Percentiles rank a stretch among this genome's conserved stretches.
These are phyloP conservation scores for Pulveroboletus sp. DNA, from an alignment of 768 basidiomycete species.

Conservation along the genomic window DNA sequence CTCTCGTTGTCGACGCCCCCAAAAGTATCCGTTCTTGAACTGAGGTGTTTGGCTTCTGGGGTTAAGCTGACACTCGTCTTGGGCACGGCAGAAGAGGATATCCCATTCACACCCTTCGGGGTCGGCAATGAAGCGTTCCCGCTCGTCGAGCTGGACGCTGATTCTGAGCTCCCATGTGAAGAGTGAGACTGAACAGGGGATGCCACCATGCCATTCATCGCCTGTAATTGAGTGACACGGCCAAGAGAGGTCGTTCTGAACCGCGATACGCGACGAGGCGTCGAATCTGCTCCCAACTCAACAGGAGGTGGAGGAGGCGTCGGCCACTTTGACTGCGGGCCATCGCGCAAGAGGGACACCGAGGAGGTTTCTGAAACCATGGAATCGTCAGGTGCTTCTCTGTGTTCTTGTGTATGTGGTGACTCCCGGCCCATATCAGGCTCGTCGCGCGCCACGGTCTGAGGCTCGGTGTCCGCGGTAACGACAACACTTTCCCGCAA, in stretches of 20 bases:
- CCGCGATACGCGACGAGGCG: conserved; percentile 26
- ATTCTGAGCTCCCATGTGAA: conserved; percentile 33
- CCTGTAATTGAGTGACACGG: conserved; percentile 25
- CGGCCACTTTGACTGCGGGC: conserved; percentile 26
- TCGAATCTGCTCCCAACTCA: conserved; percentile 21
- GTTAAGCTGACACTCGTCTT: conserved; percentile 19
- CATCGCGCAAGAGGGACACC: conserved; percentile 18
- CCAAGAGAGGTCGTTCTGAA: conserved; percentile 29
- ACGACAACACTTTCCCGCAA: conserved; percentile 12
- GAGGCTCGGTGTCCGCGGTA: conserved; percentile 7
- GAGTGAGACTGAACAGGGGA: conserved; percentile 52
- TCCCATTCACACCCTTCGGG: conserved; percentile 16
- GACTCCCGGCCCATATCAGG: conserved; percentile 1
- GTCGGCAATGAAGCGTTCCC: conserved; percentile 19
- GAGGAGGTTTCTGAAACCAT: conserved; percentile 13
- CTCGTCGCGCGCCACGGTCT: neutral
- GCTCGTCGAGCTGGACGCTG: conserved; percentile 32
- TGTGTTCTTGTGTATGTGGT: conserved; percentile 7
- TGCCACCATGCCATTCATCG: conserved; percentile 20
- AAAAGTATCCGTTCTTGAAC: conserved; percentile 38
- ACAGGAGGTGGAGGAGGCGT: conserved; percentile 31
- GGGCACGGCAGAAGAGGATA: neutral
- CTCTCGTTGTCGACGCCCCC: conserved; percentile 27
- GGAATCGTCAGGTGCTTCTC: conserved; percentile 13
- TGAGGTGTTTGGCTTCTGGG: conserved; percentile 25